Evolutionary conservation across 192 early-diverging fungal species (phyloP).

Genomic region (Backusella circina): DNA sequence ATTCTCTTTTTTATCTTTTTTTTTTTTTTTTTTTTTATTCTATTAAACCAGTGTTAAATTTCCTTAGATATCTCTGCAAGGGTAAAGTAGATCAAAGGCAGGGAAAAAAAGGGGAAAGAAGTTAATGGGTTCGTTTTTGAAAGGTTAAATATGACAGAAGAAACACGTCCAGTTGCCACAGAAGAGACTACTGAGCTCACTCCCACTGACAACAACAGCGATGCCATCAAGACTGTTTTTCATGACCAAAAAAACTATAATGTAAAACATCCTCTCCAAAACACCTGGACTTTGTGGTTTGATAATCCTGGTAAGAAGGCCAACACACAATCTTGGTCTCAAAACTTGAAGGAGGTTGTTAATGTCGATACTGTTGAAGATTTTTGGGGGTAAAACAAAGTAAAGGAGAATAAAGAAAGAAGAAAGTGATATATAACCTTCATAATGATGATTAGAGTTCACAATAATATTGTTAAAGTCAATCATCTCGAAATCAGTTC

Average conservation of each 20-base stretch:
- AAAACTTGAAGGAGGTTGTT: conserved; percentile 84
- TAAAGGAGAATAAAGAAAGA: not conserved
- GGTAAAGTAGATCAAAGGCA: not conserved
- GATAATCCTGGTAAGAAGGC: conserved; percentile 83
- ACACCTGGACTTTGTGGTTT: conserved; percentile 95
- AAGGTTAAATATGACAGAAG: conserved; percentile 12
- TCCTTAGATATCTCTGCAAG: not conserved
- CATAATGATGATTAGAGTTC: conserved; percentile 21
- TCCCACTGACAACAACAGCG: conserved; percentile 5
- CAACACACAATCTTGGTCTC: conserved; percentile 75
- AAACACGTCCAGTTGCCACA: conserved; percentile 8
- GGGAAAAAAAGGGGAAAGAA: not conserved
- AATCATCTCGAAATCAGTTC: conserved; percentile 69
- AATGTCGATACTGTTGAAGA: conserved; percentile 94
- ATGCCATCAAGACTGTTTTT: conserved; percentile 49
- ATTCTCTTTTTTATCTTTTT: not conserved
- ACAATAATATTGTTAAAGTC: conserved; percentile 83
- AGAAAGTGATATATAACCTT: not conserved
- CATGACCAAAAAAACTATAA: conserved; percentile 67
- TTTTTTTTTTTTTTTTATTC: not conserved
- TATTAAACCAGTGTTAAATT: not conserved
- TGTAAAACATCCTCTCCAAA: conserved; percentile 86
- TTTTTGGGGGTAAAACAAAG: conserved; percentile 83
- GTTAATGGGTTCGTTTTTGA: not conserved
- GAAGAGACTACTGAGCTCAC: conserved; percentile 8